A percentile compares a stretch with the other conserved stretches of the same genome.
phyloP scores from a whole-genome alignment of 345 rosid genomes.

The Acer yangbiense region DNA sequence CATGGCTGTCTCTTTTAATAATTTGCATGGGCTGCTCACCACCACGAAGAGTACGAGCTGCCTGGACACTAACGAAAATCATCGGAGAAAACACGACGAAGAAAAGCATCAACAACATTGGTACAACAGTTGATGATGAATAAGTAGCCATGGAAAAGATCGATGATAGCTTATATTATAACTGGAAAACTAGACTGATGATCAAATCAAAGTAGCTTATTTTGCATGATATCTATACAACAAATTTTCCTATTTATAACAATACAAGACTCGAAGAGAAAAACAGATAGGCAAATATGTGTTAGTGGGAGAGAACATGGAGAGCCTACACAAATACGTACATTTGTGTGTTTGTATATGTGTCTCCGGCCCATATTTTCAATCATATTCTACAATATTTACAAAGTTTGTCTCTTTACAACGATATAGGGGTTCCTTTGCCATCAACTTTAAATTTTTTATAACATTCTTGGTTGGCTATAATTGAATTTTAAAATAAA shows the following conservation, averaged over 20 bases:
- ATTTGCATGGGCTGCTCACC: constrained; percentile 4
- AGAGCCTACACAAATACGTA: background rate
- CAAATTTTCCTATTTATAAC: too few relatives aligned
- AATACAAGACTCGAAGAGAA: too few relatives aligned
- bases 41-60: constrained; percentile 19
- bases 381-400: background rate
- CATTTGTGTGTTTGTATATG: background rate
- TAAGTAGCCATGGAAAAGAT: constrained; percentile 7
- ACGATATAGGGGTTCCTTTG: background rate
- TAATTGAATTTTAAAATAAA: background rate
- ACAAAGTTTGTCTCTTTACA: background rate
- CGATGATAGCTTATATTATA: too few relatives aligned
- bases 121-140: background rate
- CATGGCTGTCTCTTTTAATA: background rate
- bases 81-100: constrained; percentile 11
- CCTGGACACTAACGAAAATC: background rate
- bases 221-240: background rate
- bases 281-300: background rate
- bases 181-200: too few relatives aligned
- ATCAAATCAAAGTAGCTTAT: background rate
- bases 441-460: background rate
- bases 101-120: constrained; percentile 5
- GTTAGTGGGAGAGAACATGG: constrained; percentile 24
- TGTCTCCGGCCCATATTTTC: too few relatives aligned
- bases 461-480: background rate